A percentile compares a stretch with the other conserved stretches of the same genome.
phyloP scores from a whole-genome alignment of 1,139 yeast species.

The Pichia sp. region DNA sequence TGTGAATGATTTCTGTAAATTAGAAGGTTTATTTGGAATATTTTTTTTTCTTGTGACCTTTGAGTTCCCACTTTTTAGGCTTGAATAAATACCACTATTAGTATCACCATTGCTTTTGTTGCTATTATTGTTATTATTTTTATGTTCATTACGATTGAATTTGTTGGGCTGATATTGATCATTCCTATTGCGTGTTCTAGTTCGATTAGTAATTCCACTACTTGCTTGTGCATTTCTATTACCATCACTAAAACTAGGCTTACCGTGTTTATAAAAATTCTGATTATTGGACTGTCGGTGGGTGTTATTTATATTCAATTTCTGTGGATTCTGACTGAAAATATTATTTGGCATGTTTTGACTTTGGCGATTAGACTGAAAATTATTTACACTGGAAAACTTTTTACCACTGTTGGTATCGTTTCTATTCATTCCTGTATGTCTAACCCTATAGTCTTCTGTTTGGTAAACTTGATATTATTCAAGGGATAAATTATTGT shows the following conservation, averaged over 20 bases:
- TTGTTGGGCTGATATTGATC: not conserved
- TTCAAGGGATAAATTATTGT: not conserved
- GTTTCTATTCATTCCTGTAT: not conserved
- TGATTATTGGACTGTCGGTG: not conserved
- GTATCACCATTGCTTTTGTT: not conserved
- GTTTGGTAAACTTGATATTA: not conserved
- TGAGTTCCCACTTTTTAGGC: not conserved
- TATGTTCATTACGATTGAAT: not conserved
- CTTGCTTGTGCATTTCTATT: not conserved
- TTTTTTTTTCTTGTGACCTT: not conserved
- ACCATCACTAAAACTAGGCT: not conserved
- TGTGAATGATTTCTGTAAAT: not conserved
- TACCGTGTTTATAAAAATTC: not conserved
- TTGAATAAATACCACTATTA: not conserved
- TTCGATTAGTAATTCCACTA: not conserved
- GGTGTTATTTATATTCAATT: not conserved
- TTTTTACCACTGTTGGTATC: slow-evolving; percentile 9
- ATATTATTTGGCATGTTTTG: not conserved
- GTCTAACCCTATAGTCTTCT: not conserved
- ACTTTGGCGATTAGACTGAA: slow-evolving; percentile 11
- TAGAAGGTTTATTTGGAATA: not conserved
- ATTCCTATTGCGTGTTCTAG: not conserved
- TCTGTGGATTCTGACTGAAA: not conserved
- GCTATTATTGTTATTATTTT: not conserved
- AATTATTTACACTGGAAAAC: slow-evolving; percentile 11